Base-by-base conservation (phyloP, 1,284 basidiomycete genomes). In the Tilletia setariae region DNA sequence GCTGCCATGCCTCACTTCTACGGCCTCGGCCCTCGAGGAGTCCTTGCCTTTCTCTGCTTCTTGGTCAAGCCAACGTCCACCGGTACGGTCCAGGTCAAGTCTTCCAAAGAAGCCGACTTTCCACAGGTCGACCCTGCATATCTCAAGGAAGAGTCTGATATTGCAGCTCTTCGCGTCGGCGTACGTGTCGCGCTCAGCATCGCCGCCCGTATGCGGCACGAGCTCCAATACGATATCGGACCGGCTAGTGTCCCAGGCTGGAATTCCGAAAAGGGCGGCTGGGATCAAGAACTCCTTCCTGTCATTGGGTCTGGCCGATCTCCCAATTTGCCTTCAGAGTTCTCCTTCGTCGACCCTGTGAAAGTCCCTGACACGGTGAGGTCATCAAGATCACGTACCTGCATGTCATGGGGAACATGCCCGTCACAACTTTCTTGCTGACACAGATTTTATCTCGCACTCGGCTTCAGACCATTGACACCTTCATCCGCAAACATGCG, bases 231-330 rank as follows among this genome's bases (percentile, higher is more conserved):
- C 35, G 43, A 66, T 19, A 32, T 66, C 11, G 42, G 44, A 1
- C 67, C 67, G 9, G 67, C 67, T 23, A 40, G 51, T n/a, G 63
- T 68, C 21, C 67, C 67, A 2, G 67, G 67, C 6, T 51, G 67
- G 47, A 35, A 65, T 16, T 40, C 44, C 1, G 65, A 42, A 40
- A 44, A 32, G n/a, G 67, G 67, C 40, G 53, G 47, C 35, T 66
- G 65, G 65, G 32, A 43, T n/a, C 30, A 1, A 13, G 56, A 61
- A 6, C 32, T 25, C 35, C 13, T 11, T 4, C 28, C 56, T 9
- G 35, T 30, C 15, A 1, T 61, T 4, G 15, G 23, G 1, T 11
- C 11, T 9, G 21, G 32, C 30, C 23, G 23, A 7, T 30, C 15
- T 28, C 16, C 13, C 16, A 49, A 65, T 2, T 11, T 61, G 8